These are phyloP conservation scores for Jatropha curcas DNA, from an alignment of 345 rosid species.

Conservation along the genomic window DNA sequence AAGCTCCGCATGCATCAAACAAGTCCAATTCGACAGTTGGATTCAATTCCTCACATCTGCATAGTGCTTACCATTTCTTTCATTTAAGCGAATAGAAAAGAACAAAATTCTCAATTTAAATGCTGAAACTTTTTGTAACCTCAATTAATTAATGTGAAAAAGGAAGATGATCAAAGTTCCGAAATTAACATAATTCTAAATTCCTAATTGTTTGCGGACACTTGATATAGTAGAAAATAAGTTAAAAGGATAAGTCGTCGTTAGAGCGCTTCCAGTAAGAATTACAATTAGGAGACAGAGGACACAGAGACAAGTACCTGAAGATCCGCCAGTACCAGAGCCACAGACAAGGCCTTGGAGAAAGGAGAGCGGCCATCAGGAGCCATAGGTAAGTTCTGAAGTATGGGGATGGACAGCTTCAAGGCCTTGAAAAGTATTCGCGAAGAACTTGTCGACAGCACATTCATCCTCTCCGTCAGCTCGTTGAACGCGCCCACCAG, in stretches of 20 bases:
- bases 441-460: slow-evolving; percentile 75
- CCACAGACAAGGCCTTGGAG: slow-evolving; percentile 75
- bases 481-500: slow-evolving; percentile 93
- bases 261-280: neutral
- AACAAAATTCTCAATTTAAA: too few relatives aligned
- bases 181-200: too few relatives aligned
- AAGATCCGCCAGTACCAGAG: slow-evolving; percentile 80
- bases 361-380: slow-evolving; percentile 74
- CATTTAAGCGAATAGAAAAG: too few relatives aligned
- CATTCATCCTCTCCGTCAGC: slow-evolving; percentile 81
- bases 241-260: too few relatives aligned
- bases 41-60: neutral
- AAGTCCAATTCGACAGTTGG: neutral
- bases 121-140: too few relatives aligned
- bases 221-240: too few relatives aligned
- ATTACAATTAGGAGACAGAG: too few relatives aligned
- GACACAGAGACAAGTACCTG: slow-evolving; percentile 50
- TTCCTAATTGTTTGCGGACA: too few relatives aligned
- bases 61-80: neutral
- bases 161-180: too few relatives aligned
- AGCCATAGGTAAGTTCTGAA: slow-evolving; percentile 62
- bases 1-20: neutral
- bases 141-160: too few relatives aligned
- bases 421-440: slow-evolving; percentile 72
- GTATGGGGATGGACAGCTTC: slow-evolving; percentile 80